Conservation (phyloP, 768 basidiomycete genomes). For the Pleurotus djamor region DNA sequence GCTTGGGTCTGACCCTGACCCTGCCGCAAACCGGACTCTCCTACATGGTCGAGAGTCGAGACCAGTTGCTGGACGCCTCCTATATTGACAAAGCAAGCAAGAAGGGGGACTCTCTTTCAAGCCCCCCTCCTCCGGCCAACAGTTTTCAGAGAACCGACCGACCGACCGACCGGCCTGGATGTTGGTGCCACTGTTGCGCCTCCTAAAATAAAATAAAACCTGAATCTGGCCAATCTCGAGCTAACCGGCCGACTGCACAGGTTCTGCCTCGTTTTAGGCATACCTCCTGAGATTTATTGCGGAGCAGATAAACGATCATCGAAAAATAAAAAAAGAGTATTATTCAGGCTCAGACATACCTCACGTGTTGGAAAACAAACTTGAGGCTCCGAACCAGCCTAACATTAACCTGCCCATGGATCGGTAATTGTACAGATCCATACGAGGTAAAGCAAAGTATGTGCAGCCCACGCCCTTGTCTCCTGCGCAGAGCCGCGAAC, state of each 20-base stretch:
- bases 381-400: conserved; percentile 4
- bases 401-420: background rate
- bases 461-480: background rate
- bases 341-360: conserved; percentile 7
- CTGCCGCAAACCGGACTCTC: background rate
- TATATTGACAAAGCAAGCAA: background rate
- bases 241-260: background rate
- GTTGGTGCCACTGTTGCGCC: background rate
- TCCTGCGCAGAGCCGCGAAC: conserved; percentile 4
- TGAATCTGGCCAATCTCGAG: conserved; percentile 2
- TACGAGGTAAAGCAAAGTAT: conserved; percentile 4
- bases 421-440: conserved; percentile 4
- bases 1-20: conserved; percentile 6
- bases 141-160: too few species aligned
- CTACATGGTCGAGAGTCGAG: background rate
- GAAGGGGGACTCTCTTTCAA: too few species aligned
- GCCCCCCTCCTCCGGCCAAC: too few species aligned
- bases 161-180: too few species aligned
- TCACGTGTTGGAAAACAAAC: conserved; percentile 4
- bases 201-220: background rate
- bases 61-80: background rate
- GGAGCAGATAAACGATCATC: conserved; percentile 3
- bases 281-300: conserved; percentile 5
- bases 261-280: conserved; percentile 4
- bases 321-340: background rate